phyloP scores from a whole-genome alignment of 148 eudicot species.

The Suaeda aralocaspica region DNA sequence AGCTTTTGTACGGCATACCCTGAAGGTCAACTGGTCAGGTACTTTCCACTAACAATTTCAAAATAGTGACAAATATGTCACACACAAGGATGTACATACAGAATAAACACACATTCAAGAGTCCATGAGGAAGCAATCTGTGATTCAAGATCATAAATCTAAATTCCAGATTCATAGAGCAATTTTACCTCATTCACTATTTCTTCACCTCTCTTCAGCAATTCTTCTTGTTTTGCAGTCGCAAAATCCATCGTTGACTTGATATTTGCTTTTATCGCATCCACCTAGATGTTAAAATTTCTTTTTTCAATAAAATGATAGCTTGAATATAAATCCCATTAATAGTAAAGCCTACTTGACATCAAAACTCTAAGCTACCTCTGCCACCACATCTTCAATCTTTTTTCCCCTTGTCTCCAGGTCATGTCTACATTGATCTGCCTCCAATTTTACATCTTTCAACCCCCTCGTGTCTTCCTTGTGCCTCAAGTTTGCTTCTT shows the following conservation, averaged over 20 bases:
- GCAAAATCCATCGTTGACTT: slow-evolving; percentile 47
- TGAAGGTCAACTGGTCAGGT: too few relatives aligned
- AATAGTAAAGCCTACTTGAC: background rate
- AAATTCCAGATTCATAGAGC: background rate
- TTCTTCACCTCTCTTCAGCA: slow-evolving; percentile 53
- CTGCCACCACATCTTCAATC: slow-evolving; percentile 51
- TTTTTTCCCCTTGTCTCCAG: slow-evolving; percentile 50
- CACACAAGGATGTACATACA: background rate
- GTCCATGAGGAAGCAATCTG: too few relatives aligned
- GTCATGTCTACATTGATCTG: slow-evolving; percentile 50
- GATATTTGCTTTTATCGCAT: slow-evolving; percentile 37
- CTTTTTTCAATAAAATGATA: background rate
- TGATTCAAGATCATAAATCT: background rate
- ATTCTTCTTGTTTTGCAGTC: slow-evolving; percentile 46
- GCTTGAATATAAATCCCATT: slow-evolving; percentile 5
- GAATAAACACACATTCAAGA: too few relatives aligned
- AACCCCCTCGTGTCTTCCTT: slow-evolving; percentile 55
- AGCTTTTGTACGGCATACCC: too few relatives aligned
- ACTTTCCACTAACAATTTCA: too few relatives aligned
- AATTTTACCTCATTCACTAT: slow-evolving; percentile 51
- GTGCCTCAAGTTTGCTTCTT: slow-evolving; percentile 47
- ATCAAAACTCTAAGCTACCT: slow-evolving; percentile 40
- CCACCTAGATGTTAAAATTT: slow-evolving; percentile 44
- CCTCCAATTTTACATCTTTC: slow-evolving; percentile 56
- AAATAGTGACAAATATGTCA: too few relatives aligned